A percentile compares a stretch with the other conserved stretches of the same genome.
Evolutionary conservation across 2,329 filamentous ascomycete genomes (phyloP).

Genomic region (Fusarium tanahbumbuense): DNA sequence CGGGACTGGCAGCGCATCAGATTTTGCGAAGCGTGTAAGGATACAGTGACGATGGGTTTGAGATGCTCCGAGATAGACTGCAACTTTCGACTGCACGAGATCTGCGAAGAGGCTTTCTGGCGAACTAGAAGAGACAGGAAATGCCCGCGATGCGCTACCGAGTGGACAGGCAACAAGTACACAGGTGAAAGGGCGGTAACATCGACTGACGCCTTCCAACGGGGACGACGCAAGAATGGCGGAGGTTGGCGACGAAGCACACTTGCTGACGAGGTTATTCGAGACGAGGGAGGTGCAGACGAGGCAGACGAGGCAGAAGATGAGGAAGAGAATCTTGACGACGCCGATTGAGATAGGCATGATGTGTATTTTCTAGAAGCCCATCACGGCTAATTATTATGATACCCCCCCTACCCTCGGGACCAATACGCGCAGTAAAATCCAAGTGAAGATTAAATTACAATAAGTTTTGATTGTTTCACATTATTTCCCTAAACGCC

Average conservation of each 20-base stretch:
- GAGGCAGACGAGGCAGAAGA: conserved; percentile 44
- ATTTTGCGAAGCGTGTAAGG: conserved; percentile 87
- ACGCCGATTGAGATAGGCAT: conserved; percentile 24
- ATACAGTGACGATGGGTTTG: conserved; percentile 87
- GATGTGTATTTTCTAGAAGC: neutral
- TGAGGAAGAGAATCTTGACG: conserved; percentile 32
- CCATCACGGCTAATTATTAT: conserved; percentile 17
- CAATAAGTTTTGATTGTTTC: conserved; percentile 4
- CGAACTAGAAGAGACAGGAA: conserved; percentile 69
- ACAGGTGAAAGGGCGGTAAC: conserved; percentile 70
- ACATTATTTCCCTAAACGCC: neutral
- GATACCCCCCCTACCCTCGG: conserved; percentile 35
- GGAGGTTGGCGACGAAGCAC: conserved; percentile 49
- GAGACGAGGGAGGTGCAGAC: conserved; percentile 44
- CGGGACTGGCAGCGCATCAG: conserved; percentile 81
- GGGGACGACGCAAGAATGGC: conserved; percentile 53
- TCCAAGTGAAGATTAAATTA: conserved; percentile 18
- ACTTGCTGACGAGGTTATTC: conserved; percentile 52
- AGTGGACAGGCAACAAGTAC: conserved; percentile 62
- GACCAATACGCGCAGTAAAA: conserved; percentile 17
- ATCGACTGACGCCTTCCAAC: conserved; percentile 62
- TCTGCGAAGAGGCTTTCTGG: conserved; percentile 80
- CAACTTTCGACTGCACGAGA: conserved; percentile 77
- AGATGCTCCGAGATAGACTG: conserved; percentile 79
- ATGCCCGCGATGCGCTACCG: conserved; percentile 71